Evolutionary conservation across 139 green algal genomes (phyloP), one percentile per base, ranked within the genome.

Genomic region (Chlorella sp.): DNA sequence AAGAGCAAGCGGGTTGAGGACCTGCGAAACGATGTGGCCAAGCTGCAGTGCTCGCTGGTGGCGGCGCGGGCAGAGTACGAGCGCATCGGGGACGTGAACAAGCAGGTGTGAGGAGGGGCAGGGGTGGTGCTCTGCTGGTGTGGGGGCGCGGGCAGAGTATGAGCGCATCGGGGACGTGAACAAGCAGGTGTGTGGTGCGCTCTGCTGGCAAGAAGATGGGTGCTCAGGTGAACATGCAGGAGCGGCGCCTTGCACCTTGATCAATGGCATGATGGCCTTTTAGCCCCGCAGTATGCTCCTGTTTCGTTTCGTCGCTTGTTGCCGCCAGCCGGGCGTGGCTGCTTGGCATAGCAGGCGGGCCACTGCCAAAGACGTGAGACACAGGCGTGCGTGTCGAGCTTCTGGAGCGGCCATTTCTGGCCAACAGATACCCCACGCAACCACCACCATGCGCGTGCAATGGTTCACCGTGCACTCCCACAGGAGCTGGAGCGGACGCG

Each of bases 51-150:
- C 59, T 79, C 67, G 3, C 64, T 89, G 0, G 24, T 49, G 29
- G 81, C 81, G 35, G 86, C 83, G 0, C 68, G 69, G 4, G 74
- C 72, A 5, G 79, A 85, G 75, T 91, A 91, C 71, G 75, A 91
- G 26, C 70, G 74, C 24, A 80, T 91, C 49, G 82, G 77, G 67
- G 70, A n/a, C 1, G 71, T 78, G 65, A 91, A 91, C 70, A 32
- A 66, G 30, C 49, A 77, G 73, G 77, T 72, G 70, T 29, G 50
- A 6, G 55, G 70, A 79, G 33, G 30, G 71, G 75, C 34, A 71
- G 66, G 62, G 70, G 64, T 30, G 63, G 60, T 10, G 70, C 76
- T n/a, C n/a, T n/a, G n/a, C n/a, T n/a, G n/a, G n/a, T n/a, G n/a
- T n/a, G n/a, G n/a, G n/a, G 35, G 86, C 83, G 0, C 68, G 69